Base-by-base conservation (phyloP, 257 asterid species). In the Przewalskia tangutica region DNA sequence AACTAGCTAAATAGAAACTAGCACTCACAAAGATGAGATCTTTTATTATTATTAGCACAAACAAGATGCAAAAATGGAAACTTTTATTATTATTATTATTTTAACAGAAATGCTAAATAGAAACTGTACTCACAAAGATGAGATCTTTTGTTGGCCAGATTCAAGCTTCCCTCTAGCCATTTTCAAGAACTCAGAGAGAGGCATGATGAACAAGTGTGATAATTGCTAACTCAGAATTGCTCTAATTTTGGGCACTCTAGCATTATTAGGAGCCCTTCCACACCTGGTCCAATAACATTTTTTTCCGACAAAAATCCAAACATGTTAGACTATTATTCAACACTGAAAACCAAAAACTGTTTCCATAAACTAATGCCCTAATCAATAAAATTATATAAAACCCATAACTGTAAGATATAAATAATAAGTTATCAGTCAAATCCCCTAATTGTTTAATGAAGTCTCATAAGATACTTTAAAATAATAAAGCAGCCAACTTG, bases 181-280 rank as follows among this genome's bases (percentile, higher is more conserved):
- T 83, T 94, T 90, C 86, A 91, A 85, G 38, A 92, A 93, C 91
- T 96, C 98, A 4, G 92, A 90, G 64, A 94, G 92, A 81, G 99
- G 98, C 97, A 96, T 93, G 87, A 63, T 81, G 86, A 70, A 84
- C 65, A 84, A 67, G 59, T 60, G 78, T 14, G 18, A 58, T 77
- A 81, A 80, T 50, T n/a, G 67, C 64, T 18, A 36, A 42, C 58
- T 81, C 81, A 82, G 63, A 71, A 73, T 50, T 70, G 81, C 56
- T 27, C 54, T 7, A 71, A 71, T 50, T 58, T 71, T 59, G 11
- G 73, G 73, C 75, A 71, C 23, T 60, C 71, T 4, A 14, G 44
- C 81, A 79, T 79, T 59, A 42, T 59, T 59, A 18, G 82, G 81
- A n/a, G 6, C 16, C 7, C 58, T 73, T 18, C 54, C 44, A 79